These are phyloP conservation scores for Neurospora sp. DNA, from an alignment of 495 filamentous ascomycete species.

Conservation along the genomic window DNA sequence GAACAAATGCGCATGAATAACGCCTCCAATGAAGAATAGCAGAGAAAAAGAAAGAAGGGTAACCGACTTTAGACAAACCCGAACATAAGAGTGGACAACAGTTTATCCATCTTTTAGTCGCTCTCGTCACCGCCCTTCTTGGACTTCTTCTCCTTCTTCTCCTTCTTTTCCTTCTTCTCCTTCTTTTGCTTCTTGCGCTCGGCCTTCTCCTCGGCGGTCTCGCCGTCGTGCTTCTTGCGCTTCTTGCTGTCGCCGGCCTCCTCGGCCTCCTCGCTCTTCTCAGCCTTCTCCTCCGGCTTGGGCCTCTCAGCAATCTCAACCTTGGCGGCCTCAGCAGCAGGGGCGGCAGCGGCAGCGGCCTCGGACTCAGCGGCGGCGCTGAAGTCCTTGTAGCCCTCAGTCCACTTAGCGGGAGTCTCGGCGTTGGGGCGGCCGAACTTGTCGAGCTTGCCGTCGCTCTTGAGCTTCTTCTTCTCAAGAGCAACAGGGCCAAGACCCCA, in stretches of 20 bases:
- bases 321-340: conserved; percentile 15
- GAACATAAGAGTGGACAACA: neutral
- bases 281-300: conserved; percentile 30
- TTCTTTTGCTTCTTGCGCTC: conserved; percentile 70
- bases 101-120: conserved; percentile 6
- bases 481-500: conserved; percentile 92
- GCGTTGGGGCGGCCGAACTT: conserved; percentile 93
- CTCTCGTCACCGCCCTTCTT: conserved; percentile 47
- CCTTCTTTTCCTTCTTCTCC: conserved; percentile 58
- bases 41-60: neutral
- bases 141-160: conserved; percentile 40
- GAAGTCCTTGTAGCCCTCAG: conserved; percentile 80
- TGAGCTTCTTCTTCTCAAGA: conserved; percentile 96
- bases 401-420: conserved; percentile 85
- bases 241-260: conserved; percentile 49
- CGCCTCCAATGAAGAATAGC: neutral
- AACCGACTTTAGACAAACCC: neutral
- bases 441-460: conserved; percentile 93
- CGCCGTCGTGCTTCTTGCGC: conserved; percentile 72
- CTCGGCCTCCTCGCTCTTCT: conserved; percentile 24
- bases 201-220: conserved; percentile 65
- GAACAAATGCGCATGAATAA: neutral
- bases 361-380: conserved; percentile 31
- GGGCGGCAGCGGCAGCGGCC: conserved; percentile 28
- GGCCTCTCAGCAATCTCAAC: conserved; percentile 14